A percentile compares a stretch with the other conserved stretches of the same genome.
These are phyloP conservation scores for Prosopis cineraria DNA, from an alignment of 306 rosid species.

Conservation along the genomic window DNA sequence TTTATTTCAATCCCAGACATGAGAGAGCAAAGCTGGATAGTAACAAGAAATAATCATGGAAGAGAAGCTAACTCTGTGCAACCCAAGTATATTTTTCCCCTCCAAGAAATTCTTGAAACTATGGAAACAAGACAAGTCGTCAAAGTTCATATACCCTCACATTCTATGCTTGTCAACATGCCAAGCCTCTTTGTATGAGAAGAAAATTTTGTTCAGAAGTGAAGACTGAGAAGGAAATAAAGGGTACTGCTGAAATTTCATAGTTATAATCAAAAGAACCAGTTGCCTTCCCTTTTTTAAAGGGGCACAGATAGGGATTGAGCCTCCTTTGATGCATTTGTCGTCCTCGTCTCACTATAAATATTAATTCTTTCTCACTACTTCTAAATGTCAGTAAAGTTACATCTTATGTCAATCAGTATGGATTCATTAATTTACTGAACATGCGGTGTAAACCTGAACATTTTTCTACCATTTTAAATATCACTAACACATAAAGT, in stretches of 20 bases:
- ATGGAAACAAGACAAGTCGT: neutral
- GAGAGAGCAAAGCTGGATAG: neutral
- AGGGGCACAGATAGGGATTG: neutral
- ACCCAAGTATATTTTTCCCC: neutral
- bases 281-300: neutral
- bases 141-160: neutral
- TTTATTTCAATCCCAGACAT: neutral
- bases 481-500: neutral
- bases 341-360: too few species aligned
- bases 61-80: neutral
- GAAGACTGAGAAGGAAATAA: neutral
- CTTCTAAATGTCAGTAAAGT: too few species aligned
- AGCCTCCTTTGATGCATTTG: neutral
- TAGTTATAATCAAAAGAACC: neutral
- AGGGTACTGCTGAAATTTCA: neutral
- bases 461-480: neutral
- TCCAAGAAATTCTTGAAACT: neutral
- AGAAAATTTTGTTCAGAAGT: neutral
- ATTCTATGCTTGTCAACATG: neutral
- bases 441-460: too few species aligned
- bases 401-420: too few species aligned
- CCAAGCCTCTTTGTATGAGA: neutral
- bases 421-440: neutral
- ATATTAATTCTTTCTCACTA: too few species aligned
- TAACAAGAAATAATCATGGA: neutral